A percentile compares a stretch with the other conserved stretches of the same genome.
Evolutionary conservation across 1,284 basidiomycete genomes (phyloP).

Genomic region (Fomes fomentarius): DNA sequence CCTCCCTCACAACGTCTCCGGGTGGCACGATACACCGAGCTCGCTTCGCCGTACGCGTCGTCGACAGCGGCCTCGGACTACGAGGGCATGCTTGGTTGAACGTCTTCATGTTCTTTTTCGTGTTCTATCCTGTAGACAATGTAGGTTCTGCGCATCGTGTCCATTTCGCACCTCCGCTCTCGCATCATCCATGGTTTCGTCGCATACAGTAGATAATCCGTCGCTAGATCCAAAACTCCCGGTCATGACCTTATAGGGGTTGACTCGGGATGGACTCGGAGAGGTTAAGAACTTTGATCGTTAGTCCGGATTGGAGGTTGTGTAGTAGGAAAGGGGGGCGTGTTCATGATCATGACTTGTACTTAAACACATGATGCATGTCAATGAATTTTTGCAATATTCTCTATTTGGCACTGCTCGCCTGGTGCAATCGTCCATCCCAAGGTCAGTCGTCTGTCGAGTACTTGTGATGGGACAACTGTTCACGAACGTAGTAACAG

Average conservation of each 20-base stretch:
- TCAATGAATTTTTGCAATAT: slow-evolving; percentile 5
- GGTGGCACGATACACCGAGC: slow-evolving; percentile 66
- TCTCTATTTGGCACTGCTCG: neutral
- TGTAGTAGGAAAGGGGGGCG: slow-evolving; percentile 1
- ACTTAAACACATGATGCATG: slow-evolving; percentile 17
- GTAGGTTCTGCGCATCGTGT: slow-evolving; percentile 22
- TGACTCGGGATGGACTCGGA: neutral
- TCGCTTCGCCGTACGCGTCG: slow-evolving; percentile 52
- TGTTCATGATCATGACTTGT: slow-evolving; percentile 20
- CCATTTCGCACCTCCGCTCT: slow-evolving; percentile 17
- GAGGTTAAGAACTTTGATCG: neutral
- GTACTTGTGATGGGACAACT: too few species aligned
- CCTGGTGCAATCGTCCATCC: neutral
- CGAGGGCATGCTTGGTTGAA: slow-evolving; percentile 40
- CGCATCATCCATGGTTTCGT: slow-evolving; percentile 16
- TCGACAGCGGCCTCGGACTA: slow-evolving; percentile 40
- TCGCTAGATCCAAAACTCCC: slow-evolving; percentile 8
- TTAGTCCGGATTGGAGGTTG: neutral
- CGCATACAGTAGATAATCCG: slow-evolving; percentile 18
- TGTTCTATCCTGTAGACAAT: slow-evolving; percentile 7
- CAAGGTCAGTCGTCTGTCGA: too few species aligned
- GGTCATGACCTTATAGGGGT: neutral
- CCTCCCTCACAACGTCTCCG: slow-evolving; percentile 74
- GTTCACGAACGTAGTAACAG: too few species aligned
- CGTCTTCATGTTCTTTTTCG: neutral